Evolutionary conservation across 176 grass and related monocot genomes (phyloP), one percentile per base, ranked within the genome.

Genomic region (Lolium multiflorum): DNA sequence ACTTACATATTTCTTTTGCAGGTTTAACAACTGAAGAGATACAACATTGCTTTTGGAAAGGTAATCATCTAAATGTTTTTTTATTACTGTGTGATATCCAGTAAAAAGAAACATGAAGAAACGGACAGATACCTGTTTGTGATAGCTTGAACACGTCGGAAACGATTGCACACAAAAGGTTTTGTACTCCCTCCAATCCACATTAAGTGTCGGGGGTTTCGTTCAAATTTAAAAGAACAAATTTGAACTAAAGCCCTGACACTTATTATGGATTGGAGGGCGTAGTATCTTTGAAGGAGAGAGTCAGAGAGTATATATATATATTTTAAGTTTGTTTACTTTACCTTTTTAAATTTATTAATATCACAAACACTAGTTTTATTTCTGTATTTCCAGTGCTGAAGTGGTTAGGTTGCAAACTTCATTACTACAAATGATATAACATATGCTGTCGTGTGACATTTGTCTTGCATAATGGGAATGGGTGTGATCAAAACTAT

Each of bases 11-110:
- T 89, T 62, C 11, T 81, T 20, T 59, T 59, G 60, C 70, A 92
- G 91, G 91, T 86, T 77, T 89, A 80, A 76, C 87, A 60, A 92
- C 91, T 54, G 91, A 92, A 81, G 87, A 84, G 16, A 89, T 92
- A 87, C 91, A 92, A 38, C 87, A 87, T 15, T 92, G 91, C 83
- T 92, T 92, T 62, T 92, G 91, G 91, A 92, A 79, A 89, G 91
- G 91, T 92, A 92, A 55, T 62, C 39, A 66, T 82, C 67, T 54
- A 55, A 67, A 49, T 67, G n/a, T 81, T 59, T 87, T 28, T 87
- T 28, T 44, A 11, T 75, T 61, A 58, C 6, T 55, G 21, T 54
- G 44, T 24, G 11, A 21, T 71, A 54, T 74, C 21, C 66, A 73
- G 43, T 37, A 79, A 9, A 39, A 71, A 59, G 3, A 75, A 43